Evolutionary conservation across 2,329 filamentous ascomycete genomes (phyloP), one percentile per base, ranked within the genome.

Genomic region (Conoideocrella luteorostrata): DNA sequence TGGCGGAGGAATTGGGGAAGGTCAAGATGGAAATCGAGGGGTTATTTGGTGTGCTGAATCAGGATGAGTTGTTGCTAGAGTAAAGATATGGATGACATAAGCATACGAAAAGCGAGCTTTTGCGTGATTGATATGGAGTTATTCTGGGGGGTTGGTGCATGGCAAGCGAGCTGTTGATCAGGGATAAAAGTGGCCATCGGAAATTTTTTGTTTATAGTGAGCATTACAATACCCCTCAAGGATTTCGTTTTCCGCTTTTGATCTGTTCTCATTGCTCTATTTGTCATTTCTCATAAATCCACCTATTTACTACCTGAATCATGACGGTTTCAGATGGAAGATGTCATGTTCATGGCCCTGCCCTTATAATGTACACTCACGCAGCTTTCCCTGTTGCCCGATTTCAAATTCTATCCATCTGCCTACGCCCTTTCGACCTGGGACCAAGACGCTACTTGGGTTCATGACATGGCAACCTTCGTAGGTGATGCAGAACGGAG

Each of bases 381-480:
- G 78, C 10, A 86, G 61, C 56, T 61, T 75, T 2, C 84, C 86
- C 44, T 75, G 71, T 39, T 70, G 75, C 21, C 79, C 74, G 34
- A 87, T 64, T 63, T 86, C 85, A 68, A 91, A 97, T 67, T 97
- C 93, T 2, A 91, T 74, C 91, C 93, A 97, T 49, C 82, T 75
- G 5, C 81, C 86, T 6, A 83, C 78, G 4, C 82, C 80, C 50
- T 80, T 77, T 42, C 82, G 74, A 1, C 82, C 84, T 0, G 78
- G 70, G 0, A 87, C 81, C 20, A 94, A 74, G 39, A 98, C 64
- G 39, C 77, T 74, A 5, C 89, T 88, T 0, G 93, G 90, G 61
- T 98, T 98, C 77, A 98, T 83, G 26, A 96, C 90, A 67, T 93
- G 87, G 58, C 93, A 97, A 0, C 90, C 91, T 64, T 95, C 91